Base-by-base conservation (phyloP, 495 filamentous ascomycete species). In the Thermothielavioides terrestris region DNA sequence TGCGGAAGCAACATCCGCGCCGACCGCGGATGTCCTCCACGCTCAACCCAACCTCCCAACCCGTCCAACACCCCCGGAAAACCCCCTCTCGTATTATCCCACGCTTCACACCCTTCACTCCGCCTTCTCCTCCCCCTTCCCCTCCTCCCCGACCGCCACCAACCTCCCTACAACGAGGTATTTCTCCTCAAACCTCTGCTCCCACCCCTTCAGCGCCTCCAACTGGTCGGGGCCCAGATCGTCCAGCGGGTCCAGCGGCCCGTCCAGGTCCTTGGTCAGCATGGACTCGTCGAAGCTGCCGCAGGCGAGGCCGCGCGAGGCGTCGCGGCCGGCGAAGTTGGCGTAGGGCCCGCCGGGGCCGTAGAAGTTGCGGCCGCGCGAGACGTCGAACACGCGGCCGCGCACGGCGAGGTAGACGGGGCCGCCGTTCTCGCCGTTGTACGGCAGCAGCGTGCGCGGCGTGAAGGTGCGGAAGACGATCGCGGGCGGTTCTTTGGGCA, bases 271-370 rank as follows among this genome's bases (percentile, higher is more conserved):
- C 71, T 94, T 84, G 30, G 92, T 97, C 71, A 97, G 69, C 92
- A 97, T 95, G 4, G 89, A 84, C 73, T 89, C 84, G 61, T 96
- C 94, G 65, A 98, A 97, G 70, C 88, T 94, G 55, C 89, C 86
- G 68, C 77, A 86, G 3, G 92, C 94, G 53, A 98, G 69, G 9
- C 92, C 92, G 39, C 92, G 77, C 47, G 79, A 87, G n/a, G 92
- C 92, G 59, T 96, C 90, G n/a, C 88, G 79, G 8, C 90, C 90
- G 1, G 90, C 90, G 49, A 96, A 96, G 70, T 94, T 95, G 63
- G 82, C 83, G 65, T 96, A 96, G 5, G 88, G 88, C 1, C 90
- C 90, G 30, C 88, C 88, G 39, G 90, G 90, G 23, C 90, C 90
- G 64, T 96, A 96, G 69, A 95, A 96, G 67, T 89, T 88, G 59